Percentiles rank a stretch among this genome's conserved stretches.
Conservation (phyloP, 2,329 filamentous ascomycete species). For the Arthrobotrys megalospora region DNA sequence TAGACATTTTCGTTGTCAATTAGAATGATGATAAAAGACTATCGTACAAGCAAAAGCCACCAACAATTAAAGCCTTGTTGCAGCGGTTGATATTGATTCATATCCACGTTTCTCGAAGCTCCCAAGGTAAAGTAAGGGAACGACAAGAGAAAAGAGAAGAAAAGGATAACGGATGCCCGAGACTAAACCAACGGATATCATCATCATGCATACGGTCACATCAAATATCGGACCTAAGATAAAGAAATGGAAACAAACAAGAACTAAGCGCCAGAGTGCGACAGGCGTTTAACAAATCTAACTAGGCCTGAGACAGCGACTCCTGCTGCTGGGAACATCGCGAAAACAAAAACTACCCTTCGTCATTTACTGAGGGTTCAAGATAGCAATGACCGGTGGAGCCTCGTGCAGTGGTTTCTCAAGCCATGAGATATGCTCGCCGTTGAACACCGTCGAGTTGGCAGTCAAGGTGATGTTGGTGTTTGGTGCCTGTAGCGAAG, state of each 20-base stretch:
- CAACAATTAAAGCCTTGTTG: neutral
- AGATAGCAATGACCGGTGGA: slow-evolving; percentile 47
- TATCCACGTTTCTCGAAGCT: neutral
- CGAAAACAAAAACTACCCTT: neutral
- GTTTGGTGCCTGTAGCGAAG: slow-evolving; percentile 13
- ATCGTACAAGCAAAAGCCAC: slow-evolving; percentile 25
- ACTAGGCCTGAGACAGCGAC: slow-evolving; percentile 1
- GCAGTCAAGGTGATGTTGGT: slow-evolving; percentile 61
- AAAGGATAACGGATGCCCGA: slow-evolving; percentile 13
- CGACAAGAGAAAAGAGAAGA: neutral
- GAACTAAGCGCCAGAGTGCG: slow-evolving; percentile 16
- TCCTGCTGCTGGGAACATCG: slow-evolving; percentile 12
- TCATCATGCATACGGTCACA: slow-evolving; percentile 32
- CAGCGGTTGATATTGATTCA: neutral
- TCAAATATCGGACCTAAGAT: slow-evolving; percentile 30
- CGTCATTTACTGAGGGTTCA: slow-evolving; percentile 51
- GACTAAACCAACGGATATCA: neutral
- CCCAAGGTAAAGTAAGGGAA: neutral
- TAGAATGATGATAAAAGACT: slow-evolving; percentile 13
- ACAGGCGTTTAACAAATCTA: neutral
- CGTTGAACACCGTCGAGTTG: slow-evolving; percentile 63
- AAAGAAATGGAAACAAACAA: neutral
- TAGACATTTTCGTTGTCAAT: slow-evolving; percentile 15
- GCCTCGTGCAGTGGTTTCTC: slow-evolving; percentile 61
- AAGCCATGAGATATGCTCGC: slow-evolving; percentile 64